Evolutionary conservation across 371 early-diverging fungal species (phyloP), one percentile per base, ranked within the genome.

Genomic region (Mortierella polycephala): DNA sequence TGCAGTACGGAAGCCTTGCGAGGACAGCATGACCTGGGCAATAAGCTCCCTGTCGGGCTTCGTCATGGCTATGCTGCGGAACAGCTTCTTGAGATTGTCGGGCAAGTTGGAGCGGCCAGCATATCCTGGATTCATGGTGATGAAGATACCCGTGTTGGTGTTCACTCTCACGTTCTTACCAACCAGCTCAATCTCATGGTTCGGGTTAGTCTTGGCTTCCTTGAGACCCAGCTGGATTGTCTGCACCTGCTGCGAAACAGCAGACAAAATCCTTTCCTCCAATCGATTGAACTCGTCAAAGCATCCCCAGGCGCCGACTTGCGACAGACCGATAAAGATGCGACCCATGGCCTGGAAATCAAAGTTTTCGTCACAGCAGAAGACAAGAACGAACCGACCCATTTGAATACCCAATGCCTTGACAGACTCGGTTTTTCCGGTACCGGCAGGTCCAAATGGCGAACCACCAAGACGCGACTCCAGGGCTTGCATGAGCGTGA

Each of bases 91-190:
- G 84, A 99, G 87, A 72, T 98, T 99, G 81, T 98, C 99, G 1
- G 99, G 99, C 63, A 99, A 85, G 73, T 98, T 96, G 67, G 97
- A 97, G 51, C 99, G 93, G 18, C 99, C 99, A 44, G 97, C 97
- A 85, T 99, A 99, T 21, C 98, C 99, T 49, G 99, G 98, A 83
- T 99, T 99, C 99, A 99, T 98, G 45, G 99, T 99, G 72, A 99
- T 97, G 81, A 99, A 99, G 74, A 99, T 95, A 74, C 97, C 94
- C 0, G 99, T 99, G 77, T 95, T 93, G 7, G 88, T 84, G 72
- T 96, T 91, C 40, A 99, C 93, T 50, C 84, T 89, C 21, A 98
- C 91, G 50, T 84, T 88, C 85, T 96, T 94, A 66, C 93, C 95
- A 16, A 98, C 94, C 45, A 99, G 83, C 77, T 99, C 99, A 58